Evolutionary conservation across 345 rosid genomes (phyloP), one percentile per base, ranked within the genome.

Genomic region (Anastatica hierochuntica): DNA sequence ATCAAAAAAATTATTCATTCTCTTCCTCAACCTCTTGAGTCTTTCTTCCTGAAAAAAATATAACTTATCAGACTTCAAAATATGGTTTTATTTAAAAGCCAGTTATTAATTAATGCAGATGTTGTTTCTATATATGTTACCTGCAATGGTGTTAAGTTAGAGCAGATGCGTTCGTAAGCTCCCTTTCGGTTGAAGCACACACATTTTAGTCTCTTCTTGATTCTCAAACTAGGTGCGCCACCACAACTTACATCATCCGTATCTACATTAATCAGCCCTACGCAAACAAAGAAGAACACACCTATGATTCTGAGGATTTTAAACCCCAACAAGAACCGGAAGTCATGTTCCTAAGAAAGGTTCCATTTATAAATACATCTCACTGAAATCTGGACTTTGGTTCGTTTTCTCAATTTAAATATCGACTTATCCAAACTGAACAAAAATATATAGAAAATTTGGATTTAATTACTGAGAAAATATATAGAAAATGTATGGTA

Each of bases 111-210:
- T 5, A 13, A 19, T 14, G 49, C 4, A 48, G 18, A 2, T 56
- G 27, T 23, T 39, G 16, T 7, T 14, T 7, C n/a, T n/a, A n/a
- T n/a, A n/a, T n/a, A n/a, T 40, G 30, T 72, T 81, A 76, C 98
- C 85, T 90, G 98, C 35, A 46, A 67, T 43, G 98, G 96, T 56
- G 96, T 90, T 68, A 86, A 72, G 67, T 77, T 84, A 46, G 79
- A 66, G 73, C 68, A 80, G 46, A 87, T 74, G 43, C 86, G 74
- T 62, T 82, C 79, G 56, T 76, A 84, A 27, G 76, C 70, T 58
- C 87, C 89, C 74, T 77, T 90, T 51, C 88, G 66, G 74, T 90
- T 75, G 70, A 84, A 86, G 64, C 98, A 90, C 33, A 90, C 95
- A 75, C 98, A 86, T 23, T 95, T 80, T 30, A 90, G 77, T 26